Evolutionary conservation across 495 filamentous ascomycete genomes (phyloP), one percentile per base, ranked within the genome.

Genomic region (Xylaria grammica): DNA sequence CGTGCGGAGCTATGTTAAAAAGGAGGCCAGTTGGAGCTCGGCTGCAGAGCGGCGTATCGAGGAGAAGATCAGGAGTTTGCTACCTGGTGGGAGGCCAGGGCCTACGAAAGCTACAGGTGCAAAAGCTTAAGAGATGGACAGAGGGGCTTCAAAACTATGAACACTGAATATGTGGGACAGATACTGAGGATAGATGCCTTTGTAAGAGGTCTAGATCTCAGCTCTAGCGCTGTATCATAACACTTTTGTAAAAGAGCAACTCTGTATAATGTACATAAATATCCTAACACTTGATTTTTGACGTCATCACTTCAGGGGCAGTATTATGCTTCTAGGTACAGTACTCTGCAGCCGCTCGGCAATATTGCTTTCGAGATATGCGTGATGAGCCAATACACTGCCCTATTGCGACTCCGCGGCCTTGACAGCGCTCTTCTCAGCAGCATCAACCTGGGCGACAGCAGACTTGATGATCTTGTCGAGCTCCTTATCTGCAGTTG

Each of bases 401-500:
- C 29, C 53, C 54, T 59, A 67, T 65, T 65, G 72, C 13, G 66
- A 24, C 60, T 71, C 64, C 2, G 71, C 63, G 15, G 26, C 27
- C 77, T 86, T 89, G 74, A 84, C 83, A 11, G 84, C 83, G 29
- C 79, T 79, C 66, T 94, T 91, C 72, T 92, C 89, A 34, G 85
- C 75, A 62, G 81, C 83, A 75, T 89, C 89, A 17, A 93, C 85
- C 63, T 87, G 88, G 63, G 79, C 84, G 69, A 86, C 82, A 54
- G 85, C 83, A 71, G 87, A 87, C 63, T 93, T 89, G 40, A 90
- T 86, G 60, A 91, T 67, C 78, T 91, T 92, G 69, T 93, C 89
- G 84, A 93, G 84, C 78, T 85, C 82, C 52, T 85, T 83, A 46
- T 86, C 82, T 7, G 89, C 86, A 71, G 86, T 89, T 66, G 85